Evolutionary conservation across 257 asterid species (phyloP).

Genomic region (Solanum medicagineum): DNA sequence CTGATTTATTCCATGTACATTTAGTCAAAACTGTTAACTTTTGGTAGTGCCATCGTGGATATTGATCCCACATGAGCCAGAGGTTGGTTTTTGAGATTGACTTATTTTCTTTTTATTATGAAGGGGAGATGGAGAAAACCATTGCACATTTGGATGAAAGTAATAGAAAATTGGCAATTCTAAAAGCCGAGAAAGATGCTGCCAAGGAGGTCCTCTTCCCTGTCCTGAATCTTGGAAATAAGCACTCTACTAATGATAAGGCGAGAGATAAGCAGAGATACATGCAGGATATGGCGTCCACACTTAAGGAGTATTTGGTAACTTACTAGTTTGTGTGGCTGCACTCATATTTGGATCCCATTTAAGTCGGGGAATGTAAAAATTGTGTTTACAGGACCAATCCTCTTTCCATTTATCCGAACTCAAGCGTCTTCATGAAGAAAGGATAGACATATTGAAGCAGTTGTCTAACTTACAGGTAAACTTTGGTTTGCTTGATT

Average conservation of each 20-base stretch:
- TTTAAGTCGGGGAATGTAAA: not conserved
- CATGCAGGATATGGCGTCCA: constrained; percentile 66
- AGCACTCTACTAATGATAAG: constrained; percentile 38
- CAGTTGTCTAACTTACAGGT: constrained; percentile 78
- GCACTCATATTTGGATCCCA: constrained; percentile 5
- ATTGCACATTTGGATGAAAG: constrained; percentile 67
- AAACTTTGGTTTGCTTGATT: constrained; percentile 8
- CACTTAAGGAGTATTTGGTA: constrained; percentile 75
- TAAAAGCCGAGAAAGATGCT: constrained; percentile 60
- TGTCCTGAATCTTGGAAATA: constrained; percentile 41
- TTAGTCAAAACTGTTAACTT: not conserved
- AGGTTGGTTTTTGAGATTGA: not conserved
- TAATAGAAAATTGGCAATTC: constrained; percentile 52
- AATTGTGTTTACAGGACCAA: constrained; percentile 38
- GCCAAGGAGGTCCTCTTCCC: constrained; percentile 46
- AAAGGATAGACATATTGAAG: constrained; percentile 60
- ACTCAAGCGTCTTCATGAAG: constrained; percentile 76
- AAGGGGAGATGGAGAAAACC: constrained; percentile 73
- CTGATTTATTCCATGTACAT: not conserved
- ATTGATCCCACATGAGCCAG: not conserved
- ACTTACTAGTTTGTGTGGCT: constrained; percentile 4
- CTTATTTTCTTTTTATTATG: constrained; percentile 10
- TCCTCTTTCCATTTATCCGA: constrained; percentile 49
- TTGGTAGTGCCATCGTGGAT: not conserved
- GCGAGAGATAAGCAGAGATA: constrained; percentile 57